Evolutionary conservation across 768 basidiomycete genomes (phyloP).

Genomic region (Russula sp.): DNA sequence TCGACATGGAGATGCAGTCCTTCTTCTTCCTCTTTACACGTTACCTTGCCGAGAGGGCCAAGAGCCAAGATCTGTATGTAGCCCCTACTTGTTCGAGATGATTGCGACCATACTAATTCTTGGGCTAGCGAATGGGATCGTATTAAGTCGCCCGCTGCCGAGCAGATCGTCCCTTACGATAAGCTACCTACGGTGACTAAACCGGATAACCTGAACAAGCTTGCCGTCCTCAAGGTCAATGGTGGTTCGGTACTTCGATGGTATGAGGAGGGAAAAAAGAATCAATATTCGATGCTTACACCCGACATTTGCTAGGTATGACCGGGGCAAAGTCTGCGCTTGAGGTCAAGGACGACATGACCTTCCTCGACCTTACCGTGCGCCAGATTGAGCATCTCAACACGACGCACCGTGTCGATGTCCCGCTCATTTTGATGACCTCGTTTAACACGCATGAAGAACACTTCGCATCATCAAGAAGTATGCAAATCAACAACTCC

Average conservation of each 20-base stretch:
- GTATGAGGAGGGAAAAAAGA: slow-evolving; percentile 36
- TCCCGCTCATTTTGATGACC: slow-evolving; percentile 98
- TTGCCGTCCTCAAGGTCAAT: slow-evolving; percentile 94
- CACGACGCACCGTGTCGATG: slow-evolving; percentile 77
- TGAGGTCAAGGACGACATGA: slow-evolving; percentile 97
- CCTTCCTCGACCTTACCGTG: slow-evolving; percentile 92
- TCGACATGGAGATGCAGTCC: slow-evolving; percentile 89
- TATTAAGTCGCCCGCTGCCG: slow-evolving; percentile 81
- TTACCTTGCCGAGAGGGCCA: slow-evolving; percentile 85
- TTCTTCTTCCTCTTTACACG: slow-evolving; percentile 94
- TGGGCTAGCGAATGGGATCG: slow-evolving; percentile 36
- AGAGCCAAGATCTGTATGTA: slow-evolving; percentile 79
- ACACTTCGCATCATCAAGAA: slow-evolving; percentile 96
- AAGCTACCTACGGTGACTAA: slow-evolving; percentile 59
- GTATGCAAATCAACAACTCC: slow-evolving; percentile 91
- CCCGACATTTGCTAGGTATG: slow-evolving; percentile 51
- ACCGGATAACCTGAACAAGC: slow-evolving; percentile 75
- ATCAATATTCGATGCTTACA: background rate
- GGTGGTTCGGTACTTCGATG: slow-evolving; percentile 91
- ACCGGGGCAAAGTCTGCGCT: slow-evolving; percentile 89
- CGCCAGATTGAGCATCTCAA: slow-evolving; percentile 96
- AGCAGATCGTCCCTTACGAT: slow-evolving; percentile 83
- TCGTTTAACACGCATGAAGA: slow-evolving; percentile 98
- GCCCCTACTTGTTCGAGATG: slow-evolving; percentile 15
- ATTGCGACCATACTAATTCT: background rate